These are phyloP conservation scores for Aethionema arabicum DNA, from an alignment of 345 rosid species.

Conservation along the genomic window DNA sequence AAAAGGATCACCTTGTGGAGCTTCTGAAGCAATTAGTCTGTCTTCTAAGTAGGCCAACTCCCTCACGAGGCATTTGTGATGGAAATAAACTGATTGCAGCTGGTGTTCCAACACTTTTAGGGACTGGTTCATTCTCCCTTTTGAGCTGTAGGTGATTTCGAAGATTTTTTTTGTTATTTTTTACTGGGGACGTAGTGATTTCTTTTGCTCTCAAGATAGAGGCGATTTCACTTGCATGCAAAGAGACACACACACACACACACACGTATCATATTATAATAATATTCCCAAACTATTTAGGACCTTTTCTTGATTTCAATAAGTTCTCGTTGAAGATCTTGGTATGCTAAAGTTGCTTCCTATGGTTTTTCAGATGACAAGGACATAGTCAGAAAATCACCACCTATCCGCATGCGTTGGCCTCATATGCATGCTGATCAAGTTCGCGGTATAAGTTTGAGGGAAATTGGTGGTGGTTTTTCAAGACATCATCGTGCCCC, in stretches of 20 bases:
- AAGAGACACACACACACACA: neutral
- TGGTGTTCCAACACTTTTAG: constrained; percentile 90
- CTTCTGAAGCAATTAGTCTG: constrained; percentile 84
- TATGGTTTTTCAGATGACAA: constrained; percentile 49
- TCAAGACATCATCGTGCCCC: constrained; percentile 94
- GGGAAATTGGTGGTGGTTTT: constrained; percentile 99
- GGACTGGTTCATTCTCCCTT: constrained; percentile 86
- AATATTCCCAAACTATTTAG: neutral
- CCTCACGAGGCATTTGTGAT: constrained; percentile 46
- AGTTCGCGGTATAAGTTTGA: constrained; percentile 78
- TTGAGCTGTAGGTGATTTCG: constrained; percentile 66
- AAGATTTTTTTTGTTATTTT: constrained; percentile 1
- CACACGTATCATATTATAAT: neutral
- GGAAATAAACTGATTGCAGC: constrained; percentile 66
- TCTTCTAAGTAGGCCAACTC: constrained; percentile 47
- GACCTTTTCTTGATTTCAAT: constrained; percentile 8
- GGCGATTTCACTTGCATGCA: neutral
- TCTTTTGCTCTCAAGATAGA: constrained; percentile 15
- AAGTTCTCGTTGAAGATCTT: constrained; percentile 8
- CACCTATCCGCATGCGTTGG: constrained; percentile 84
- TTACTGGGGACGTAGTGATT: constrained; percentile 12
- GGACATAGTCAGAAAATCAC: constrained; percentile 35
- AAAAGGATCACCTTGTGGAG: constrained; percentile 86
- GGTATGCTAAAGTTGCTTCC: constrained; percentile 12
- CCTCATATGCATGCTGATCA: constrained; percentile 94